Evolutionary conservation across 805 yeast species (phyloP).

Genomic region (Wickerhamiella allomyrinae): DNA sequence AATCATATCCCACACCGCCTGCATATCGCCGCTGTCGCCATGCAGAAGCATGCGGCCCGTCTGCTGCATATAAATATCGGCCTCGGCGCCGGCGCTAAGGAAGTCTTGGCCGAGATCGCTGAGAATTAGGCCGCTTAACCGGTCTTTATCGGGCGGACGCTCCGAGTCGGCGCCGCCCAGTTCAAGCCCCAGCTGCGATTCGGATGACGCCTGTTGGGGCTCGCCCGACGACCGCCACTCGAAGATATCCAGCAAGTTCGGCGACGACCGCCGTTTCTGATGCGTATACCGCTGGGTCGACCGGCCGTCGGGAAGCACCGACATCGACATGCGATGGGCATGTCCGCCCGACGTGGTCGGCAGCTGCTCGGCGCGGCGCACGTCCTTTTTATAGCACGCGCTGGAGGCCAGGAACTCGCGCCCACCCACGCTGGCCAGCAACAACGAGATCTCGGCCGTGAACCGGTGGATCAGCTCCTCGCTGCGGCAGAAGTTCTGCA

Average conservation of each 20-base stretch:
- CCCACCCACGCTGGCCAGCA: slow-evolving; percentile 21
- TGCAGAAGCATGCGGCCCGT: slow-evolving; percentile 20
- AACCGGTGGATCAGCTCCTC: slow-evolving; percentile 27
- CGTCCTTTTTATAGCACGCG: slow-evolving; percentile 15
- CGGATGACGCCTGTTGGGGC: not conserved
- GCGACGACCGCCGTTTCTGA: slow-evolving; percentile 5
- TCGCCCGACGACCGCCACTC: slow-evolving; percentile 6
- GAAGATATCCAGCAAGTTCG: slow-evolving; percentile 9
- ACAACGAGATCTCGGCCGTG: slow-evolving; percentile 22
- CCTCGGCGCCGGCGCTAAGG: slow-evolving; percentile 22
- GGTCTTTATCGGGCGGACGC: slow-evolving; percentile 2
- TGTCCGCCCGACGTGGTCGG: not conserved
- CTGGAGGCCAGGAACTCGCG: slow-evolving; percentile 17
- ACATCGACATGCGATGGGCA: slow-evolving; percentile 10
- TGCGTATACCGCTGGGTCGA: slow-evolving; percentile 4
- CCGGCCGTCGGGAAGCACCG: slow-evolving; percentile 7
- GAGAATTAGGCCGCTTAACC: slow-evolving; percentile 16
- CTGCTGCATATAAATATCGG: slow-evolving; percentile 22
- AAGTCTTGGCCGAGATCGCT: slow-evolving; percentile 22
- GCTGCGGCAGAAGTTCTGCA: slow-evolving; percentile 23
- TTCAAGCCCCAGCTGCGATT: not conserved
- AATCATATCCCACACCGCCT: slow-evolving; percentile 15
- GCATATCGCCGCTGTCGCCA: slow-evolving; percentile 14
- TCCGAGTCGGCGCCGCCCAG: not conserved
- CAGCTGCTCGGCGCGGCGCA: slow-evolving; percentile 6